Evolutionary conservation across 2,329 filamentous ascomycete genomes (phyloP), one percentile per base, ranked within the genome.

Genomic region (Phaeomoniella chlamydospora): DNA sequence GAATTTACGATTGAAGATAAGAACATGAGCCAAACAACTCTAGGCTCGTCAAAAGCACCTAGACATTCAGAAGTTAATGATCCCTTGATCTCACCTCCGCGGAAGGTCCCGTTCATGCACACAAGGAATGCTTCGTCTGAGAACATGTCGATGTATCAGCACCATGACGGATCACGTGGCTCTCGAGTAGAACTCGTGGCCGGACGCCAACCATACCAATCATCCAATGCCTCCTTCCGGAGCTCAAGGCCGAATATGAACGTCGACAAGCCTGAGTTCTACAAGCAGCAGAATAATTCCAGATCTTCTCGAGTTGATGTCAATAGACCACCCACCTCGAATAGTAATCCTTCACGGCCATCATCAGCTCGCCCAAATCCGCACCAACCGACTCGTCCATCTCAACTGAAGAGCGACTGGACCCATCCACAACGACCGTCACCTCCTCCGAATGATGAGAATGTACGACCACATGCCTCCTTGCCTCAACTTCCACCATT

Each of bases 21-120:
- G 54, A 73, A 78, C 37, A 56, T 74, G 34, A 71, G 68, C 38
- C 58, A 62, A 16, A 65, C 61, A 9, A 68, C 61, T 22, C 54
- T 66, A 9, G 51, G 59, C 26, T 56, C 58, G 3, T 51, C 54
- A 36, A 57, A 49, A 19, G 41, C 42, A 18, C 51, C 56, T n/a
- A 49, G 53, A 13, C 41, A 51, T 9, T 62, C 59, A 3, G 49
- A 49, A 12, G 43, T 52, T n/a, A 56, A 61, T 31, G 59, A 62
- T 14, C 56, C 61, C 3, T 45, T 65, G 29, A 60, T 65, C 26
- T 55, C 54, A 3, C 43, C 57, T 39, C 56, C 58, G 37, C 56
- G 61, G 1, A 70, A 70, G 1, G 67, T 94, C 34, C 77, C 86
- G 0, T 94, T 93, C 56, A 72, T 82, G 57, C 78, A 90, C 51